Conservation (phyloP, 768 basidiomycete genomes). For the Macrolepiota albuminosa region DNA sequence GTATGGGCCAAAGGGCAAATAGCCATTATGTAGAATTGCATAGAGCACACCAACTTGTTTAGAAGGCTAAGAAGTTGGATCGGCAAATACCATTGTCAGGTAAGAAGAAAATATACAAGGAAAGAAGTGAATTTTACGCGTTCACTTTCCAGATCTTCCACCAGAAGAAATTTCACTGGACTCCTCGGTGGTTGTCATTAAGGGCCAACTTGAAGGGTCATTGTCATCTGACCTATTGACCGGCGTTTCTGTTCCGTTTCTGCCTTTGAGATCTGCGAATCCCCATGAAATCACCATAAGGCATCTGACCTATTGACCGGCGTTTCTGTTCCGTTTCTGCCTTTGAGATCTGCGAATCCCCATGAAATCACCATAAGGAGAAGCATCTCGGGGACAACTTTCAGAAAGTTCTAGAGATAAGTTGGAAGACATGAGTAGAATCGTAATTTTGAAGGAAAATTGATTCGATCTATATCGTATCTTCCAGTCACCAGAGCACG, state of each 20-base stretch:
- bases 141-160: constrained; percentile 41
- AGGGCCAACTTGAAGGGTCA: background rate
- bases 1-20: constrained; percentile 8
- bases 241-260: background rate
- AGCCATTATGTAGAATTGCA: constrained; percentile 3
- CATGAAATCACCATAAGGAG: background rate
- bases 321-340: background rate
- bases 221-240: background rate
- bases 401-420: no score
- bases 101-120: background rate
- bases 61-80: background rate
- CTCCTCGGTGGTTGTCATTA: constrained; percentile 5
- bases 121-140: constrained; percentile 36
- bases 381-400: background rate
- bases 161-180: constrained; percentile 43
- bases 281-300: background rate
- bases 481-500: background rate
- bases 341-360: background rate
- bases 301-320: background rate
- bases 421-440: background rate
- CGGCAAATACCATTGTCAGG: constrained; percentile 31
- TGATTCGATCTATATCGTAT: background rate
- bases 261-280: background rate
- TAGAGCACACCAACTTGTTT: constrained; percentile 8
- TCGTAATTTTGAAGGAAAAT: background rate